These are phyloP conservation scores for Suillus clintonianus DNA, from an alignment of 768 basidiomycete genomes.

Conservation along the genomic window DNA sequence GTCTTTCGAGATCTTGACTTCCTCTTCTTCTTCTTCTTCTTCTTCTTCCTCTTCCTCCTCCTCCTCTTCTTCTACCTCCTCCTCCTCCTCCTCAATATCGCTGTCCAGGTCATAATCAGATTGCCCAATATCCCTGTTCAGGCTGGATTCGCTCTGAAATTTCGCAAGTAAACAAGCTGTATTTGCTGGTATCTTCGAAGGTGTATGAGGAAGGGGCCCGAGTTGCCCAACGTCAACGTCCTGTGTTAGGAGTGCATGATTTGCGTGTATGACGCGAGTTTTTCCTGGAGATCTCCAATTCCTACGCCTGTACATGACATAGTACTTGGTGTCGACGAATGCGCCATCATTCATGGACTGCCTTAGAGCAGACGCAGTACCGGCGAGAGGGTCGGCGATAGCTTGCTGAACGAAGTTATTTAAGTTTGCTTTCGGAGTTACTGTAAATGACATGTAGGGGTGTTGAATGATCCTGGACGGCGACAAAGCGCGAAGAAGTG, in stretches of 20 bases:
- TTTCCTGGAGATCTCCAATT: slow-evolving; percentile 12
- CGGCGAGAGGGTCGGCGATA: slow-evolving; percentile 14
- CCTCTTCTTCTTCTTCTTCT: slow-evolving; percentile 30
- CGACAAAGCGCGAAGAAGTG: slow-evolving; percentile 26
- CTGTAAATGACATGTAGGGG: slow-evolving; percentile 22
- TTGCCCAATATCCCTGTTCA: neutral
- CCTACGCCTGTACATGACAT: slow-evolving; percentile 27
- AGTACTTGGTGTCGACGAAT: slow-evolving; percentile 31
- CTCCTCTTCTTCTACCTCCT: no score
- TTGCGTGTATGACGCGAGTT: slow-evolving; percentile 27
- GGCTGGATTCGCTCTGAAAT: neutral
- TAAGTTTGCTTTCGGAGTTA: slow-evolving; percentile 19
- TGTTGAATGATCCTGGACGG: slow-evolving; percentile 9
- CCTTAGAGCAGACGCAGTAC: slow-evolving; percentile 19
- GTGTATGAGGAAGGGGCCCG: neutral
- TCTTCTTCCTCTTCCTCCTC: no score
- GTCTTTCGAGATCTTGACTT: neutral
- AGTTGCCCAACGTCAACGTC: neutral
- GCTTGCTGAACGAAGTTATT: slow-evolving; percentile 5
- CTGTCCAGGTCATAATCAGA: slow-evolving; percentile 32
- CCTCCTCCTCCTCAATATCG: slow-evolving; percentile 30
- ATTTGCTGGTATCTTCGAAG: neutral
- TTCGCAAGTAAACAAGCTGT: neutral
- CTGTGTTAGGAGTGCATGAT: neutral
- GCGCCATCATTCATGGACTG: slow-evolving; percentile 27